Base-by-base conservation (phyloP, 2,329 filamentous ascomycete genomes). In the Colletotrichum theobromicola region DNA sequence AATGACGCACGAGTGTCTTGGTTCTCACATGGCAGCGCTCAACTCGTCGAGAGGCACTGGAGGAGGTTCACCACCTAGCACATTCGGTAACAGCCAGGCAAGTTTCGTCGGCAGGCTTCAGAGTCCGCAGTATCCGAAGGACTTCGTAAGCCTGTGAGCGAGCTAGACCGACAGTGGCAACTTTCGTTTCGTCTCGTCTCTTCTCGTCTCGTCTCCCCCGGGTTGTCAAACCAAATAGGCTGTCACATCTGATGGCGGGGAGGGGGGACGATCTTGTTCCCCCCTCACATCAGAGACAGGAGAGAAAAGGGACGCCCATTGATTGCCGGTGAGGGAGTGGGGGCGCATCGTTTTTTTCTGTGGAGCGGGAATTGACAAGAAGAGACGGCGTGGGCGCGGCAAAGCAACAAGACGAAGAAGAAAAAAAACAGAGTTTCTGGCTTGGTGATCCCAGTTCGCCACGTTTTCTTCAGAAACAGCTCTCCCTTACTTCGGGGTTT, bases 181-280 rank as follows among this genome's bases (percentile, higher is more conserved):
- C 26, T 46, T 60, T 63, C 63, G 46, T 73, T 46, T 64, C 65
- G 46, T 73, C 70, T 73, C 35, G 65, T 63, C 65, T 72, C 63
- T 65, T 68, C 64, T 50, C 42, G 42, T 50, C 42, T 50, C 42
- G 42, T 50, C 42, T 50, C n/a, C 30, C 37, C 57, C 8, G 35
- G 42, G 63, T 28, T 72, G 28, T 35, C 35, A 58, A 72, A 61
- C 12, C 35, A 61, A 72, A 61, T 37, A 69, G 55, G 70, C 24
- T 42, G 46, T 53, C 42, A 57, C 30, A 64, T 63, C 15, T 58
- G 66, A 73, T 34, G 28, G 26, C 35, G 35, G 62, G 35, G 55
- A 34, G 46, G 42, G 35, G 35, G 26, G 63, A 66, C 30, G 28
- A 66, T 66, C 42, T 66, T 66, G 13, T 21, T 32, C 18, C 28